Base-by-base conservation (phyloP, 225 moss, liverwort and hornwort genomes). In the Bryoerythrophyllum caledonicum region DNA sequence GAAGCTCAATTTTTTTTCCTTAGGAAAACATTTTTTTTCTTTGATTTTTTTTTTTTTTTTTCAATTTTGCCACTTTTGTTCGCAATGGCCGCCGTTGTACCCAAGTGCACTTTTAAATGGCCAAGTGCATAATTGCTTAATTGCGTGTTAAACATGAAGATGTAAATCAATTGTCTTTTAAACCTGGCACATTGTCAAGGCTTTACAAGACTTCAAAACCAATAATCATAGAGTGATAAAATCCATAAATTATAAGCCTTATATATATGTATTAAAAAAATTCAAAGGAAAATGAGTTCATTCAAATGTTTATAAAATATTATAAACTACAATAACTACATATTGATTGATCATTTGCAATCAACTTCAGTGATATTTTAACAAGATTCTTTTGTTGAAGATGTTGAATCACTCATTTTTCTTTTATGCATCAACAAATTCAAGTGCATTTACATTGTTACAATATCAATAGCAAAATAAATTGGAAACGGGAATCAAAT, bases 251-350 rank as follows among this genome's bases (percentile, higher is more conserved):
- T 59, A 0, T 0, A 28, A 1, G 4, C 7, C 27, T 34, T 73
- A 1, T 14, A 54, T 26, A 7, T 34, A 0, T 1, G 30, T 0
- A 43, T 43, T 5, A 0, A 4, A 2, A 0, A 49, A 65, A 71
- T 0, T 1, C 3, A 15, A 30, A 40, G 9, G 25, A 30, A 55
- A 25, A 0, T 4, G 12, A 60, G 0, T 6, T 26, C 9, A n/a
- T 32, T 59, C 1, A n/a, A 0, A 51, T 21, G 10, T 7, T 30
- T 0, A 21, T 21, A 30, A 0, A 59, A 21, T 12, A 63, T 0
- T 3, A 63, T 7, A 43, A 60, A 0, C 49, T 43, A 0, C 0
- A 5, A 55, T 43, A 16, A 49, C 2, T 0, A 65, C 2, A 0
- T 26, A 82, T 61, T 75, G 5, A 35, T 77, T 70, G 0, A 56